These are phyloP conservation scores for Ophiocordyceps camponoti-rufipedis DNA, from an alignment of 2,329 filamentous ascomycete species.

Conservation along the genomic window DNA sequence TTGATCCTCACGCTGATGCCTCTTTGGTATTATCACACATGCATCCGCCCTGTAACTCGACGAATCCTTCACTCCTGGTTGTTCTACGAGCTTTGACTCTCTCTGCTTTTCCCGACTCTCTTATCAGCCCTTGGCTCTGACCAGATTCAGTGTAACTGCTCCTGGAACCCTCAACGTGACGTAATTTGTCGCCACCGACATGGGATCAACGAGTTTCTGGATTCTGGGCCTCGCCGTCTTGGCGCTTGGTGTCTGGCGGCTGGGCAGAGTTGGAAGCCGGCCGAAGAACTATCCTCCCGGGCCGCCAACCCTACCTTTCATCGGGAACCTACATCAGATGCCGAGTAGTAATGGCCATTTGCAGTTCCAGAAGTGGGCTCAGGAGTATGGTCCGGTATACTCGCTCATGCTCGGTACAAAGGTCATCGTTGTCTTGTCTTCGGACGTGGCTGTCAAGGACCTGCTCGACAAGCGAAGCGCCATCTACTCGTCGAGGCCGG, in stretches of 20 bases:
- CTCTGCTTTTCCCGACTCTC: not conserved
- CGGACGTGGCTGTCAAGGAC: conserved; percentile 27
- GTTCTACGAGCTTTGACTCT: not conserved
- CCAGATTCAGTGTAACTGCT: too few relatives aligned
- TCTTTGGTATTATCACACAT: not conserved
- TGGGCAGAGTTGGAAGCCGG: not conserved
- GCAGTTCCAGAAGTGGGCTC: conserved; percentile 32
- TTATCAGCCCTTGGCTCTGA: too few relatives aligned
- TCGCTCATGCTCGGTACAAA: conserved; percentile 30
- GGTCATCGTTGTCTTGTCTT: conserved; percentile 26
- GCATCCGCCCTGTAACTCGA: not conserved
- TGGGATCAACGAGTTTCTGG: not conserved
- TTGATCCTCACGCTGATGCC: too few relatives aligned
- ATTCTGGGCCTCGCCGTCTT: not conserved
- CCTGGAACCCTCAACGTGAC: not conserved
- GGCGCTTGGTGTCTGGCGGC: not conserved
- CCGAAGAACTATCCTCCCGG: conserved; percentile 20
- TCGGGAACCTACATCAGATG: conserved; percentile 33
- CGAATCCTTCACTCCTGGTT: not conserved
- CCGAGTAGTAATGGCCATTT: conserved; percentile 21
- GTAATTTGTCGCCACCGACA: not conserved
- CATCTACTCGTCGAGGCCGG: conserved; percentile 27
- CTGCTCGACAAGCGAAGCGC: conserved; percentile 28
- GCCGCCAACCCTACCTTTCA: conserved; percentile 28
- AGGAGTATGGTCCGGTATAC: conserved; percentile 31